A percentile compares a stretch with the other conserved stretches of the same genome.
These are phyloP conservation scores for Echria macrotheca DNA, from an alignment of 495 filamentous ascomycete species.

Conservation along the genomic window DNA sequence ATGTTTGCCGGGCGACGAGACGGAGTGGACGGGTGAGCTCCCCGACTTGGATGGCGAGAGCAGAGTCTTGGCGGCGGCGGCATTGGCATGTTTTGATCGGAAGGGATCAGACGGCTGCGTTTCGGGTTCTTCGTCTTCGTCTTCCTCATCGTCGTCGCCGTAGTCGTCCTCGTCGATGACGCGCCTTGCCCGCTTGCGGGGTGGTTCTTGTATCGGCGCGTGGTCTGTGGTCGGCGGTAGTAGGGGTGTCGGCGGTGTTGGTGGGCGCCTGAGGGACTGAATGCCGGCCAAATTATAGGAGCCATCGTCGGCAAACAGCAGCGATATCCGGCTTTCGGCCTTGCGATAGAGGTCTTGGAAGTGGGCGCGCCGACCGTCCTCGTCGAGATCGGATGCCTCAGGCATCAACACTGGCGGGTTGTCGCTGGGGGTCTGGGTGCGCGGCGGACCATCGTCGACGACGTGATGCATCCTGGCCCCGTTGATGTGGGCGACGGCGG, in stretches of 20 bases:
- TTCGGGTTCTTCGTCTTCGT: constrained; percentile 54
- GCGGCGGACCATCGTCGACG: constrained; percentile 34
- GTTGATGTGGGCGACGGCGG: constrained; percentile 27
- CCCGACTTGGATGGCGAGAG: constrained; percentile 54
- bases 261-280: constrained; percentile 33
- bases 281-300: constrained; percentile 42
- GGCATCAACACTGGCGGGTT: constrained; percentile 36
- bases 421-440: constrained; percentile 35
- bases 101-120: constrained; percentile 45
- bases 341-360: constrained; percentile 41
- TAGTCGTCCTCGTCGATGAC: constrained; percentile 71
- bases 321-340: constrained; percentile 41
- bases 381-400: constrained; percentile 48
- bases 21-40: constrained; percentile 51
- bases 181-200: constrained; percentile 46
- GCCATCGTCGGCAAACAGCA: constrained; percentile 78
- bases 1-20: constrained; percentile 45
- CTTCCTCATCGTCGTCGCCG: constrained; percentile 81
- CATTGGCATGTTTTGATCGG: constrained; percentile 54
- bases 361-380: constrained; percentile 38
- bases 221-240: constrained; percentile 44
- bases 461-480: constrained; percentile 27
- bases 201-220: constrained; percentile 41
- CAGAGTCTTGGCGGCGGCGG: constrained; percentile 40
- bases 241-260: constrained; percentile 24